Evolutionary conservation across 2,329 filamentous ascomycete genomes (phyloP), one percentile per base, ranked within the genome.

Genomic region (Diaporthe sp.): DNA sequence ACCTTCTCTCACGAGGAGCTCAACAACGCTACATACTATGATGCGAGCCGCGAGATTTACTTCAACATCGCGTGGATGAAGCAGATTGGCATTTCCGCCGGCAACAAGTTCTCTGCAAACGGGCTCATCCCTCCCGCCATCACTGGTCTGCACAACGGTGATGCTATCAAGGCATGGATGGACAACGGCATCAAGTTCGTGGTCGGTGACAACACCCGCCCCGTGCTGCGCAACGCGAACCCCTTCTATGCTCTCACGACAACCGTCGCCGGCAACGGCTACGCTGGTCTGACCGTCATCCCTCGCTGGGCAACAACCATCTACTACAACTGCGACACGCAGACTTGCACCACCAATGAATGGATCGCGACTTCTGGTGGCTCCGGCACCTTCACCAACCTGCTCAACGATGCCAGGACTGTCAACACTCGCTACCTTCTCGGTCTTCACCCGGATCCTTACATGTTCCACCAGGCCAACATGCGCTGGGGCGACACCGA

Each of bases 401-500:
- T 92, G 7, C 82, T 92, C 10, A 81, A 82, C 4, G 83, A 87
- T 53, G 89, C 91, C 70, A 86, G 86, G 69, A 81, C 83, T 6
- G 89, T 88, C 62, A 91, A 90, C 68, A 87, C 88, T 44, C 87
- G 89, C 46, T 88, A 92, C 79, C 83, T 92, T 31, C 85, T 92
- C 51, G 87, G 86, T 17, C 85, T 92, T 8, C 87, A 88, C 77
- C 88, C 87, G 77, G 90, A 90, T 68, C 83, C 86, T 39, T 91
- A 88, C 84, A 92, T 92, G 90, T 91, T 92, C 85, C 91, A 93
- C 81, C 90, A 92, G 82, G 89, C 90, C 74, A 92, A 93, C 79
- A 79, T 90, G 76, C 87, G 90, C 73, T 87, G 88, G 59, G 83
- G 83, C 4, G 89, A 89, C 72, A 85, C 87, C 70, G 81, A 82